These are phyloP conservation scores for Hypoxylon lenormandii DNA, from an alignment of 495 filamentous ascomycete genomes.

Conservation along the genomic window DNA sequence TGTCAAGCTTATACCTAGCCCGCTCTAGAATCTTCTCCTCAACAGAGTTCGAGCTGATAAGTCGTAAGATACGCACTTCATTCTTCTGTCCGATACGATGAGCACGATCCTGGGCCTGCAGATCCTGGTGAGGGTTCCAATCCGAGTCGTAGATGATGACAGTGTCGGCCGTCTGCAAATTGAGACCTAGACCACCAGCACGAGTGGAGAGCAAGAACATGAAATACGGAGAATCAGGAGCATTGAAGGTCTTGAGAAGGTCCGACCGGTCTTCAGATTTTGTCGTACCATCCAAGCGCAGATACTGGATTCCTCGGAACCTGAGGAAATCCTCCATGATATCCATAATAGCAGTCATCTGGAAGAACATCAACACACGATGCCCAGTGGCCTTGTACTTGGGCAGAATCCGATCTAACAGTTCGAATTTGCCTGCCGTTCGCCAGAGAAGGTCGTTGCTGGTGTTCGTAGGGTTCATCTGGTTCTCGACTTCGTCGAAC, in stretches of 20 bases:
- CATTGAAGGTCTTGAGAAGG: constrained; percentile 88
- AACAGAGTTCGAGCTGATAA: constrained; percentile 96
- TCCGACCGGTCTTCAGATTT: constrained; percentile 97
- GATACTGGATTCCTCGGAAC: constrained; percentile 80
- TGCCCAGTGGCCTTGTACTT: constrained; percentile 91
- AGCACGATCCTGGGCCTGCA: constrained; percentile 98
- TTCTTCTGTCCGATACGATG: constrained; percentile 99
- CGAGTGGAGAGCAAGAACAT: constrained; percentile 99
- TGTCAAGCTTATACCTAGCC: constrained; percentile 96
- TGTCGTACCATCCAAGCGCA: constrained; percentile 94
- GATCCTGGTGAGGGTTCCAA: constrained; percentile 99
- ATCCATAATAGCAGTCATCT: constrained; percentile 99
- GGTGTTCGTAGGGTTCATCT: constrained; percentile 88
- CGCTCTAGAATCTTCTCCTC: constrained; percentile 99
- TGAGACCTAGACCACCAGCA: constrained; percentile 96
- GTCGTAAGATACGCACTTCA: constrained; percentile 92
- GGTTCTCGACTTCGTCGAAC: constrained; percentile 95
- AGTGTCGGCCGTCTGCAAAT: constrained; percentile 96
- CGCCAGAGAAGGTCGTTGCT: constrained; percentile 96
- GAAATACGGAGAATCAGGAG: constrained; percentile 88
- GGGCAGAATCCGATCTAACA: constrained; percentile 89
- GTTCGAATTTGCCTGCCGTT: constrained; percentile 95
- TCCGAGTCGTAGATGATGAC: constrained; percentile 99
- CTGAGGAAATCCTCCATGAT: constrained; percentile 99
- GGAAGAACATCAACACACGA: constrained; percentile 98